A percentile compares a stretch with the other conserved stretches of the same genome.
Evolutionary conservation across 352 stramenopile genomes (phyloP).

Genomic region (Globisporangium uncinulatum): DNA sequence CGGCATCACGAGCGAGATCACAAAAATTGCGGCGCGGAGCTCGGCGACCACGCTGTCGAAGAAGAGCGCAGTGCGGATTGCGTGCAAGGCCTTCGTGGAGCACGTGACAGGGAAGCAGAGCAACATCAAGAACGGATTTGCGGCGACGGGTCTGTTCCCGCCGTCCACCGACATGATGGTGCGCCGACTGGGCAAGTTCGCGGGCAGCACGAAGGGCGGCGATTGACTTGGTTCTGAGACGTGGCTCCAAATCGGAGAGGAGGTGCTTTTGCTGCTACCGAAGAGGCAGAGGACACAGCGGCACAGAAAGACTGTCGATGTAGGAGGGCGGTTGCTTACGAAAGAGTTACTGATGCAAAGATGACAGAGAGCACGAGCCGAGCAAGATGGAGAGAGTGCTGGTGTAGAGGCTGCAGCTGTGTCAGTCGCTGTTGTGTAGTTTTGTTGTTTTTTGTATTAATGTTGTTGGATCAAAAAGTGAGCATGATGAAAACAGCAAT

Average conservation of each 20-base stretch:
- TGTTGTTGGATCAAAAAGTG: constrained; percentile 1
- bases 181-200: constrained; percentile 6
- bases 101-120: constrained; percentile 5
- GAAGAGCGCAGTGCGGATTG: neutral
- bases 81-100: constrained; percentile 7
- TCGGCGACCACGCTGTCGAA: neutral
- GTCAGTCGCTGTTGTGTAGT: constrained; percentile 1
- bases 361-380: neutral
- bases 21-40: neutral
- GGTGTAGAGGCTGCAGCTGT: neutral
- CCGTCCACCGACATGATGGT: constrained; percentile 8
- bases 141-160: constrained; percentile 4
- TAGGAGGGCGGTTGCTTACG: constrained; percentile 2
- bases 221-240: constrained; percentile 3
- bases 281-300: neutral
- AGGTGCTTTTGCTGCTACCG: constrained; percentile 5
- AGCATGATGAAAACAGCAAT: neutral
- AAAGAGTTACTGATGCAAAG: neutral
- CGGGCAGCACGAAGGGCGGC: constrained; percentile 2
- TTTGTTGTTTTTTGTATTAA: neutral
- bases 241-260: constrained; percentile 7
- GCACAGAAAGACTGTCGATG: constrained; percentile 3
- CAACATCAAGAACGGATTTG: constrained; percentile 8
- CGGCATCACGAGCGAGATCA: constrained; percentile 3
- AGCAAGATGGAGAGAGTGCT: neutral